Evolutionary conservation across 495 filamentous ascomycete species (phyloP), one percentile per base, ranked within the genome.

Genomic region (Penicillium longicatenatum): DNA sequence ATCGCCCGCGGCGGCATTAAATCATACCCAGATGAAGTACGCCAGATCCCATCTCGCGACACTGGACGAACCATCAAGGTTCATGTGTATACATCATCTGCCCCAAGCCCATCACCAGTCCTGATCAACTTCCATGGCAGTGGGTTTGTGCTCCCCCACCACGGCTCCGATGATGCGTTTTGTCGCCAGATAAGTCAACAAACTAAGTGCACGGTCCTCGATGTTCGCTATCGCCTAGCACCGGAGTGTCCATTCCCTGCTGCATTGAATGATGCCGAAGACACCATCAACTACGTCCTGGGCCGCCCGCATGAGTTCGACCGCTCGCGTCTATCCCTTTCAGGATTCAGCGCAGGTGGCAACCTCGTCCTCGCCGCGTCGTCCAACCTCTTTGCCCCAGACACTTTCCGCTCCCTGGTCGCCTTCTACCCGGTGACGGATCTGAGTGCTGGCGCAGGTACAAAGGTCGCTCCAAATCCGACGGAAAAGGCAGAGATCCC

Each of bases 241-340:
- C 92, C 92, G 1, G 89, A 94, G 67, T 63, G 87, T 60, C 82
- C 89, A 0, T 94, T 94, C 69, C 90, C 90, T 16, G 80, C 87
- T 0, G 87, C 88, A 6, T 68, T 95, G 16, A 76, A 95, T 37
- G 91, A 95, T 59, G 88, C 82, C 33, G 73, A 80, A 55, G 76
- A 79, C 58, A 63, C 59, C 10, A 64, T 79, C 29, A 66, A 65
- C 9, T 75, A 74, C 56, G 72, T 72, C 4, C 62, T 72, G 0
- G 30, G 63, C 8, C 64, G 62, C 1, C 62, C 72, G 2, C 63
- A 70, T 5, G 63, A 69, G 20, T 80, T 76, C 41, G 68, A 79
- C 44, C 41, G 50, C 10, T 61, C 66, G 4, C 72, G 65, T 4
- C 46, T 80, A 16, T 74, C 76, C 14, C 49, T 79, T 17, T 78